These are phyloP conservation scores for Schizosaccharomyces osmophilus DNA, from an alignment of 805 yeast genomes.

Conservation along the genomic window DNA sequence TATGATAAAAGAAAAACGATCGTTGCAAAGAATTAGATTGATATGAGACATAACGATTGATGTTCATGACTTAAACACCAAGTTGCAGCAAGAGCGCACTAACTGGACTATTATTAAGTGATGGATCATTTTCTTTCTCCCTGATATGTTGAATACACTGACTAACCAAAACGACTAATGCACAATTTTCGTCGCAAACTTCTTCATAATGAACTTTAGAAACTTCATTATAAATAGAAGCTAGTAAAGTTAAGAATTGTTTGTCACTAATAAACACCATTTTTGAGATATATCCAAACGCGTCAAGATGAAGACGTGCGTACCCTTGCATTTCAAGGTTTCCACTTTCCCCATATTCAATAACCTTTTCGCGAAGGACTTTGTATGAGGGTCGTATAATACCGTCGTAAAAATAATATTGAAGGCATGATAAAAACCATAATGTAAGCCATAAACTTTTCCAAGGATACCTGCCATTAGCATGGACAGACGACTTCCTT, in stretches of 20 bases:
- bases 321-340: not conserved
- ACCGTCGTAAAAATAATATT: not conserved
- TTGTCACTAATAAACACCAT: not conserved
- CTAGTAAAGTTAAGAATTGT: not conserved
- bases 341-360: not conserved
- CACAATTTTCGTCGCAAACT: not conserved
- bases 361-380: not conserved
- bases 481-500: not conserved
- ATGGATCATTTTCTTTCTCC: not conserved
- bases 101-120: not conserved
- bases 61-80: not conserved
- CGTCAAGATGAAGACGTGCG: not conserved
- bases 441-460: not conserved
- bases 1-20: too few species aligned
- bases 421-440: not conserved
- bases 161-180: not conserved
- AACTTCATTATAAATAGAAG: not conserved
- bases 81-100: not conserved
- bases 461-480: not conserved
- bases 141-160: not conserved
- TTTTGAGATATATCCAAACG: not conserved
- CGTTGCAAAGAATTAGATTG: too few species aligned
- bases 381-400: not conserved
- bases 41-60: not conserved
- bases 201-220: not conserved